Evolutionary conservation across 2,329 filamentous ascomycete species (phyloP), one percentile per base, ranked within the genome.

Genomic region (Epichloe hybrida): DNA sequence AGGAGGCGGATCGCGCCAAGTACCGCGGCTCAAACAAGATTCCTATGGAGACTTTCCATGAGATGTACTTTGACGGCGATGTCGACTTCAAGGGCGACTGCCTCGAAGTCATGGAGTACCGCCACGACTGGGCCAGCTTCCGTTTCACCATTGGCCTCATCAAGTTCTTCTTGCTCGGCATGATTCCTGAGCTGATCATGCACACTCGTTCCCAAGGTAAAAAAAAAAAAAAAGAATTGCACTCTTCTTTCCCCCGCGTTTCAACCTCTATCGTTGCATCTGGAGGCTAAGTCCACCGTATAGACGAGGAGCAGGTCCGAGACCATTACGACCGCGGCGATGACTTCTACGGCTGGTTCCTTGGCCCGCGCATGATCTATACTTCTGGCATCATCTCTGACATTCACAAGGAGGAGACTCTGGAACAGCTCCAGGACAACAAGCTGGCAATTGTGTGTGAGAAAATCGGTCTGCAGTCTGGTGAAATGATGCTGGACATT

Each of bases 321-420:
- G 88, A 90, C 69, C 89, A 96, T 75, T 98, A 98, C 71, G 93
- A 97, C 77, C 84, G 89, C 57, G 93, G 93, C 64, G 89, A 98
- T 67, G 93, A 97, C 71, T 95, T 96, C 73, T 98, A 98, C 76
- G 85, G 81, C 67, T 98, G 90, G 89, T 97, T 97, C 79, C 80
- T 97, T 56, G 93, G 93, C 55, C 91, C 91, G 53, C 90, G 91
- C 64, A 98, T 97, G 93, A 88, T 97, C 71, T 97, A 97, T 75
- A 98, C 93, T 48, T 94, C 88, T 48, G 93, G 93, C 62, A 76
- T 98, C 62, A 94, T 98, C 66, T 85, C 86, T 54, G 89, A 97
- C 68, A 80, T 87, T 67, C 82, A 84, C 69, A 78, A 76, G 58
- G 93, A 97, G 71, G 93, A 97, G 73, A 80, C 82, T 36, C 84